Conservation (phyloP, 2,329 filamentous ascomycete species). For the Cordyceps sp. region DNA sequence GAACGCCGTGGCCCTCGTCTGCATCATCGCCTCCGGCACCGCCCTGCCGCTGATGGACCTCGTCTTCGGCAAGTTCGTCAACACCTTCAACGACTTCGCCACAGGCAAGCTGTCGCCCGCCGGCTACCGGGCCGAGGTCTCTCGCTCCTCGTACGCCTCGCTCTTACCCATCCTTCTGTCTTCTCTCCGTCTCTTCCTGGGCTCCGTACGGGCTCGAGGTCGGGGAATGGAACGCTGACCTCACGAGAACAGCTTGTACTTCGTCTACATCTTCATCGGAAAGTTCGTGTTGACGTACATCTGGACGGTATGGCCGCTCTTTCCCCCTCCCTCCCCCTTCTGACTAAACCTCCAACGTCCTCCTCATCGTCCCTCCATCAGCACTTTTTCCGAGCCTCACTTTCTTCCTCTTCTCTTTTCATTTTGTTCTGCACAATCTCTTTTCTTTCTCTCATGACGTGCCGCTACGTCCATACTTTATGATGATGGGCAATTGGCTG, state of each 20-base stretch:
- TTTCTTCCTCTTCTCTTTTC: no score
- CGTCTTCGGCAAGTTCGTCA: conserved; percentile 37
- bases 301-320: conserved; percentile 20
- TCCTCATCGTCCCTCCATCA: no score
- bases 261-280: conserved; percentile 39
- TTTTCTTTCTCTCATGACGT: neutral
- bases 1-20: conserved; percentile 17
- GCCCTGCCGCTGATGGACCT: conserved; percentile 39
- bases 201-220: no score
- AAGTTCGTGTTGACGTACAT: conserved; percentile 37
- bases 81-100: conserved; percentile 40
- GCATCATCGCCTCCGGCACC: conserved; percentile 19
- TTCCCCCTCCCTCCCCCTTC: no score
- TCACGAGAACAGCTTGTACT: conserved; percentile 25
- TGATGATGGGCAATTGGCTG: no score
- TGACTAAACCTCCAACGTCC: no score
- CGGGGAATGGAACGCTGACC: neutral
- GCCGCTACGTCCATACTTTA: no score
- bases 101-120: conserved; percentile 22
- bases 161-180: no score
- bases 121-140: conserved; percentile 32
- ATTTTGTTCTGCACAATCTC: no score
- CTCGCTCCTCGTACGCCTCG: conserved; percentile 25
- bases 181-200: neutral
- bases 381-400: no score